Evolutionary conservation across 1,284 basidiomycete genomes (phyloP), one percentile per base, ranked within the genome.

Genomic region (Limonomyces culmigenus): DNA sequence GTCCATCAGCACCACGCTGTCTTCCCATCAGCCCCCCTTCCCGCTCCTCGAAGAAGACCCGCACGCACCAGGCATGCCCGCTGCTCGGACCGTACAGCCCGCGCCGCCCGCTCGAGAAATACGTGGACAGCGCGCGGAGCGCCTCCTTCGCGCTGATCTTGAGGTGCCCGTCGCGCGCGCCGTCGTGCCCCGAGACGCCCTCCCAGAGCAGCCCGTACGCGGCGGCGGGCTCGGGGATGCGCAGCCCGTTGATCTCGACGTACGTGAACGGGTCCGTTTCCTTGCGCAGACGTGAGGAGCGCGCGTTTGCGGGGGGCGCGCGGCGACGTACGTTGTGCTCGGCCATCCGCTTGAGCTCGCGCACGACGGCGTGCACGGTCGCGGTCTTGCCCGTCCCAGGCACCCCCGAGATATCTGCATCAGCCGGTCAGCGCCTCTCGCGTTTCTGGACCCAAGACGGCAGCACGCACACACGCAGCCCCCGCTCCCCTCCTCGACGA

Each of bases 341-440:
- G 1, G 88, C 88, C 71, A 89, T 84, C 25, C 75, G 67, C 51
- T 86, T 88, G 12, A 96, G 65, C 50, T 92, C 85, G 31, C 84
- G 70, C 29, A 96, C 72, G 12, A 93, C 81, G 1, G 84, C 84
- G 47, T 93, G 88, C 0, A 98, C 91, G 0, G 95, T 98, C 0
- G 95, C 95, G 2, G 95, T 98, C 60, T 98, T 99, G 2, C 95
- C 93, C 5, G 93, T 97, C 2, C 95, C 95, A 5, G 95, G 95
- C 1, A 97, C 89, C 15, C 93, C 95, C 4, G 92, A 93, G 33
- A 98, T 92, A 54, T 93, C n/a, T n/a, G n/a, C n/a, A n/a, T n/a
- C n/a, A n/a, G n/a, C n/a, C n/a, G 88, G 92, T 35, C 5, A 36
- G 29, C 17, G 19, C 11, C n/a, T 29, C 25, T n/a, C 10, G 25